Evolutionary conservation across 495 filamentous ascomycete species (phyloP).

Genomic region (Staphylotrichum tortipilum): DNA sequence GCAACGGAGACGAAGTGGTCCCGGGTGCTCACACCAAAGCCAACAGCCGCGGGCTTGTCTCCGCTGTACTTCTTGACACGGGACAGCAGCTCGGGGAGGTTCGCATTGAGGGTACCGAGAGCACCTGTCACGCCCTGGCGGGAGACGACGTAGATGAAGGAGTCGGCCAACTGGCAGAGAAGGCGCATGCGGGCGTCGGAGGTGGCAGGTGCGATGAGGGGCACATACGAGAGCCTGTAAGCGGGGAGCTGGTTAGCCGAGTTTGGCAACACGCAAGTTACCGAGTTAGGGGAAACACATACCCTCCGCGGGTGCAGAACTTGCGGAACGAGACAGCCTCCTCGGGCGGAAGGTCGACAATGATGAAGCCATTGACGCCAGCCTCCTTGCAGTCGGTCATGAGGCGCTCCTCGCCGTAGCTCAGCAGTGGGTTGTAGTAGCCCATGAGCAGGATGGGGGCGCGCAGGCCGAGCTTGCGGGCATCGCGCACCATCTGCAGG

Average conservation of each 20-base stretch:
- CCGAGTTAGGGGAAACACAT: conserved; percentile 17
- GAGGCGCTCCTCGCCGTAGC: conserved; percentile 85
- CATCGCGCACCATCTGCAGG: conserved; percentile 69
- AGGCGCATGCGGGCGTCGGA: conserved; percentile 89
- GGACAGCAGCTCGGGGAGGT: conserved; percentile 68
- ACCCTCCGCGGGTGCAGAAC: conserved; percentile 68
- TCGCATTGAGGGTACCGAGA: conserved; percentile 66
- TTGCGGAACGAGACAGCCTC: conserved; percentile 89
- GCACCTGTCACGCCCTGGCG: conserved; percentile 96
- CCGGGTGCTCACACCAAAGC: conserved; percentile 91
- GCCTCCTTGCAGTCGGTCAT: conserved; percentile 76
- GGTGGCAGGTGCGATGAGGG: conserved; percentile 88
- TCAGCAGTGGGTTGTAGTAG: conserved; percentile 93
- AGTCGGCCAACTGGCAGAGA: conserved; percentile 93
- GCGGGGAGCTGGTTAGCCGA: conserved; percentile 1
- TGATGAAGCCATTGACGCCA: conserved; percentile 93
- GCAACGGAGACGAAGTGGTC: conserved; percentile 87
- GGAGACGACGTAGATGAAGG: conserved; percentile 98
- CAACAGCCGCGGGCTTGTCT: conserved; percentile 79
- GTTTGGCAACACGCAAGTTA: background rate
- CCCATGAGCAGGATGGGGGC: conserved; percentile 92
- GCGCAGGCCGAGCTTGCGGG: conserved; percentile 63
- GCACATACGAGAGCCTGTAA: conserved; percentile 74
- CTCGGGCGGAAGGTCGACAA: conserved; percentile 94
- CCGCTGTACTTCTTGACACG: conserved; percentile 91